Evolutionary conservation across 1,284 basidiomycete genomes (phyloP).

Genomic region (Austroboletus novae-zelandiae): DNA sequence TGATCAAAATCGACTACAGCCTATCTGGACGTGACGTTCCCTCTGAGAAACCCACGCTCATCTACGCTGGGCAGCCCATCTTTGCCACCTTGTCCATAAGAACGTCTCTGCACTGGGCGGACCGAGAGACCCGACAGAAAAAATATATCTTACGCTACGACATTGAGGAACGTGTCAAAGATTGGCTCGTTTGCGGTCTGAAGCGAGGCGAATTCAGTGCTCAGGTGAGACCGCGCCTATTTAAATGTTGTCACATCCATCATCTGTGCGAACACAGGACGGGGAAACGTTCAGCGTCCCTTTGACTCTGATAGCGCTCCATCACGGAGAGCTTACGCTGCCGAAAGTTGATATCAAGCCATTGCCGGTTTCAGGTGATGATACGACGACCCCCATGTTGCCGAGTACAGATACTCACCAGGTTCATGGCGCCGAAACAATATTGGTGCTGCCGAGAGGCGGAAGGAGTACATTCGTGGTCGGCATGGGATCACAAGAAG

Average conservation of each 20-base stretch:
- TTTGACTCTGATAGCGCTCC: constrained; percentile 74
- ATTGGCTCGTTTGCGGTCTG: constrained; percentile 81
- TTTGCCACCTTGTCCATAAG: constrained; percentile 59
- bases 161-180: constrained; percentile 69
- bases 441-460: constrained; percentile 72
- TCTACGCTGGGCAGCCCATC: constrained; percentile 81
- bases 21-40: constrained; percentile 24
- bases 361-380: constrained; percentile 47
- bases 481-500: constrained; percentile 51
- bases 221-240: constrained; percentile 38
- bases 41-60: constrained; percentile 35
- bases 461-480: constrained; percentile 78
- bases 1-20: constrained; percentile 47
- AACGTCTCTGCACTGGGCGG: constrained; percentile 75
- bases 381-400: constrained; percentile 55
- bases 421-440: constrained; percentile 69
- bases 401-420: constrained; percentile 75
- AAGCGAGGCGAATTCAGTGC: constrained; percentile 78
- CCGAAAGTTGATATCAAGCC: constrained; percentile 68
- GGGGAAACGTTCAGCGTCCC: constrained; percentile 52
- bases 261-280: constrained; percentile 43
- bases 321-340: constrained; percentile 70
- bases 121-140: constrained; percentile 39
- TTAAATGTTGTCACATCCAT: not conserved
- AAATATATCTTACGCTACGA: constrained; percentile 68